Evolutionary conservation across 1,284 basidiomycete genomes (phyloP).

Genomic region (Rhodotorula sp.): DNA sequence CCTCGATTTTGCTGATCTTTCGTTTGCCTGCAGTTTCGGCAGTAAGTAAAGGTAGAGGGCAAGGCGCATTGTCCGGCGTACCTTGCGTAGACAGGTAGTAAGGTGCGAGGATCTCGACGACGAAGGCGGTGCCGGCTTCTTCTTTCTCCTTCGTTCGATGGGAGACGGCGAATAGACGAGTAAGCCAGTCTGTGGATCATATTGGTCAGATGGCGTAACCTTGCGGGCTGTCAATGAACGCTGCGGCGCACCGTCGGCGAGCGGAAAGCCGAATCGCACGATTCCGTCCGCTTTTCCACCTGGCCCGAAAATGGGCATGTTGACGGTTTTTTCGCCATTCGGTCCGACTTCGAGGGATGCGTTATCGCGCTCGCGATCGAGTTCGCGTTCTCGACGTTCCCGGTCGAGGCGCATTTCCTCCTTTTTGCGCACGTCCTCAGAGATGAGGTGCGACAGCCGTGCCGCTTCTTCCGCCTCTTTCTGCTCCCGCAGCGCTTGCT

Average conservation of each 20-base stretch:
- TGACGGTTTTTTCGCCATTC: conserved; percentile 17
- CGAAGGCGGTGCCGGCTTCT: conserved; percentile 28
- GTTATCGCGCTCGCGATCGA: conserved; percentile 12
- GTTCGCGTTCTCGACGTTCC: conserved; percentile 22
- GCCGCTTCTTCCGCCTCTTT: conserved; percentile 35
- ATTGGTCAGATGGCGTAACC: not conserved
- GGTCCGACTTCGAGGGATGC: conserved; percentile 9
- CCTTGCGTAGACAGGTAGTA: conserved; percentile 41
- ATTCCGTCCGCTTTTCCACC: conserved; percentile 4
- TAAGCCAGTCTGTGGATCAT: conserved; percentile 29
- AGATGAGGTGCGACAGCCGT: conserved; percentile 37
- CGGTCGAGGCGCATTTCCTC: conserved; percentile 34
- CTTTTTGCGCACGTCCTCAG: conserved; percentile 35
- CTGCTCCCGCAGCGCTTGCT: conserved; percentile 16
- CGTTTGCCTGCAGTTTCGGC: conserved; percentile 26
- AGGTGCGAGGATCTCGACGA: conserved; percentile 40
- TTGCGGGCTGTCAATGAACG: no score
- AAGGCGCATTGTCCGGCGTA: not conserved
- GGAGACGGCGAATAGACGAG: conserved; percentile 12
- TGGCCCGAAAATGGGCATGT: not conserved
- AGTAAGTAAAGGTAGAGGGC: not conserved
- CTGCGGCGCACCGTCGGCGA: conserved; percentile 12
- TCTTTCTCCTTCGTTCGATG: conserved; percentile 7
- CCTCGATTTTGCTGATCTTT: conserved; percentile 41
- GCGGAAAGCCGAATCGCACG: conserved; percentile 23